These are phyloP conservation scores for Lyophyllum decastes DNA, from an alignment of 768 basidiomycete genomes.

Conservation along the genomic window DNA sequence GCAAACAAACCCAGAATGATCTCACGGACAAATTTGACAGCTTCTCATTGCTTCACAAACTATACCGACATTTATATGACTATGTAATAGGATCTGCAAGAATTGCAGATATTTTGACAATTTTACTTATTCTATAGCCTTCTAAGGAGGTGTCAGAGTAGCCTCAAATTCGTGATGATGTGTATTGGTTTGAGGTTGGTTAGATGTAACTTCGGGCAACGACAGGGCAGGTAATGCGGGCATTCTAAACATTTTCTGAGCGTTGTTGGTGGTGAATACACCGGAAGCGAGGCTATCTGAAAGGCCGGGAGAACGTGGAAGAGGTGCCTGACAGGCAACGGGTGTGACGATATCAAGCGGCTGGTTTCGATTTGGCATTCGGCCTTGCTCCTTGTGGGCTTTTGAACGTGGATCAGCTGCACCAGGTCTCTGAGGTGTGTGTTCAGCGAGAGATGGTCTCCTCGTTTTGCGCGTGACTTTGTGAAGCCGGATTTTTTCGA, in stretches of 20 bases:
- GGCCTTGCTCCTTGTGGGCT: neutral
- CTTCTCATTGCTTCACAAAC: neutral
- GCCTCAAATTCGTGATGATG: too few relatives aligned
- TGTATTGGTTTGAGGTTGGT: conserved; percentile 14
- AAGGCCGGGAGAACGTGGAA: conserved; percentile 20
- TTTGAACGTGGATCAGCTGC: conserved; percentile 28
- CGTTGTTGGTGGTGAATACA: conserved; percentile 20
- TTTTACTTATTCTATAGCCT: neutral
- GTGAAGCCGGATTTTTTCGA: conserved; percentile 1
- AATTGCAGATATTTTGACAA: neutral
- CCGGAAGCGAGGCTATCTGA: conserved; percentile 16
- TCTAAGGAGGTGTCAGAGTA: neutral
- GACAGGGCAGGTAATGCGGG: conserved; percentile 13
- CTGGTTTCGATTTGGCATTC: conserved; percentile 3
- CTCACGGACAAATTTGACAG: neutral
- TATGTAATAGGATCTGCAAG: neutral
- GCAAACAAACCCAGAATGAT: neutral
- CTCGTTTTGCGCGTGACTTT: conserved; percentile 8
- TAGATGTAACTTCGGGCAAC: neutral
- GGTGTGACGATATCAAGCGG: conserved; percentile 23
- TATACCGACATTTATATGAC: neutral
- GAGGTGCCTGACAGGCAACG: conserved; percentile 22
- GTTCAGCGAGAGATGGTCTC: conserved; percentile 8
- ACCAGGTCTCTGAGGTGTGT: conserved; percentile 22
- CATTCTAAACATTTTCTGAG: conserved; percentile 11